A percentile compares a stretch with the other conserved stretches of the same genome.
These are phyloP conservation scores for Wickerhamiella galacta DNA, from an alignment of 805 yeast species.

Conservation along the genomic window DNA sequence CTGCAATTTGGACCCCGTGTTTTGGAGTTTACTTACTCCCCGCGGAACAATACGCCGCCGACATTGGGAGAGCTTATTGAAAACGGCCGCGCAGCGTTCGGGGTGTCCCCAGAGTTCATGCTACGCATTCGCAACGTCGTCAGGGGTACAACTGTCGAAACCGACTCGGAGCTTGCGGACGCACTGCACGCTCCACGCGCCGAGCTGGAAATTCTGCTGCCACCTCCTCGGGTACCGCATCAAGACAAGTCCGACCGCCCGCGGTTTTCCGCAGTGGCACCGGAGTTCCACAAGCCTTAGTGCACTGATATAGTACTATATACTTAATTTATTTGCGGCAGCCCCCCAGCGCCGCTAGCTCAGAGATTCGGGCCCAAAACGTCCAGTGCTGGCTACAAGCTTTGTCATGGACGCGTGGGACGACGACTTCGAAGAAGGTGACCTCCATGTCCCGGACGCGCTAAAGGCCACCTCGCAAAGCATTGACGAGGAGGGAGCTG, in stretches of 20 bases:
- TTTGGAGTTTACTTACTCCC: constrained; percentile 50
- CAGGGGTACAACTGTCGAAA: constrained; percentile 22
- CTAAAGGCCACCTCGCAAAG: neutral
- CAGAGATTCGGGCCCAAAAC: no score
- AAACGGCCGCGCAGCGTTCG: constrained; percentile 59
- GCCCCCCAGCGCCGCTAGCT: no score
- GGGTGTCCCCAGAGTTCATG: constrained; percentile 27
- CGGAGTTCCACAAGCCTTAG: neutral
- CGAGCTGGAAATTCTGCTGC: constrained; percentile 26
- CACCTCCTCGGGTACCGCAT: constrained; percentile 12
- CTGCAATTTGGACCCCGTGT: constrained; percentile 17
- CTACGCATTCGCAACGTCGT: constrained; percentile 24
- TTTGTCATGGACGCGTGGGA: constrained; percentile 2
- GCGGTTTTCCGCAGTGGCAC: neutral
- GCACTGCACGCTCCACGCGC: constrained; percentile 28
- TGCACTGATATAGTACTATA: no score
- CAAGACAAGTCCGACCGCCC: no score
- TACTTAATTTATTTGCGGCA: no score
- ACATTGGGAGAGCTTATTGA: constrained; percentile 60
- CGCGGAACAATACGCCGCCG: constrained; percentile 60
- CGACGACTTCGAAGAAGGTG: constrained; percentile 1
- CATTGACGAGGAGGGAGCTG: constrained; percentile 1
- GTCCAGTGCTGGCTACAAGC: no score
- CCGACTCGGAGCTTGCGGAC: constrained; percentile 32
- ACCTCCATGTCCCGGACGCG: neutral